Evolutionary conservation across 306 rosid genomes (phyloP).

Genomic region (Ceratonia siliqua): DNA sequence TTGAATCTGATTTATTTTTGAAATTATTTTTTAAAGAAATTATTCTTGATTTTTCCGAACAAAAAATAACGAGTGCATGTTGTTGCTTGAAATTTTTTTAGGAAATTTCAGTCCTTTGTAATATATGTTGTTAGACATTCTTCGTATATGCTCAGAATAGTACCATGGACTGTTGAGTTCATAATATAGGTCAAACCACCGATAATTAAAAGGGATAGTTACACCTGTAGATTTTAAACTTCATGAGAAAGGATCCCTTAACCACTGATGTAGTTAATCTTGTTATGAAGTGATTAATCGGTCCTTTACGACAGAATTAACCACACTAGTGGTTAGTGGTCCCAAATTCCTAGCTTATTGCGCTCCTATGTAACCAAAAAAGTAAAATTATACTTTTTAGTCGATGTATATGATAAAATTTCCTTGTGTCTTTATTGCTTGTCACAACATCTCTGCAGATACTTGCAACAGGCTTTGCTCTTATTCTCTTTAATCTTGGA

Average conservation of each 20-base stretch:
- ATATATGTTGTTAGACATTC: conserved; percentile 13
- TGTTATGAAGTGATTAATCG: neutral
- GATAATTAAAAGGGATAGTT: neutral
- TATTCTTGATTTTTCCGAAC: neutral
- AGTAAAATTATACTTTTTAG: neutral
- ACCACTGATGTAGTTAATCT: neutral
- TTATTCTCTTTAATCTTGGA: conserved; percentile 87
- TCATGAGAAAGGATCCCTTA: too few relatives aligned
- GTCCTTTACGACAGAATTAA: neutral
- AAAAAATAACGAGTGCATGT: neutral
- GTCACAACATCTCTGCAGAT: conserved; percentile 51
- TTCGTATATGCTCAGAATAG: conserved; percentile 10
- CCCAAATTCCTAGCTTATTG: too few relatives aligned
- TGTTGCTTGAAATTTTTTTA: conserved; percentile 14
- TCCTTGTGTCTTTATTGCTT: conserved; percentile 18
- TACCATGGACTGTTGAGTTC: neutral
- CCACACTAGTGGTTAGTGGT: neutral
- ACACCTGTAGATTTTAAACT: too few relatives aligned
- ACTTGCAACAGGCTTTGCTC: conserved; percentile 78
- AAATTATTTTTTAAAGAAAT: conserved; percentile 1
- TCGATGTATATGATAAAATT: neutral
- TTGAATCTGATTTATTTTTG: neutral
- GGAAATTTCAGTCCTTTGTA: neutral
- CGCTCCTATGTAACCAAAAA: too few relatives aligned
- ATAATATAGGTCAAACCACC: neutral